Percentiles rank a stretch among this genome's conserved stretches.
These are phyloP conservation scores for Nectriaceae sp. DNA, from an alignment of 2,329 filamentous ascomycete species.

Conservation along the genomic window DNA sequence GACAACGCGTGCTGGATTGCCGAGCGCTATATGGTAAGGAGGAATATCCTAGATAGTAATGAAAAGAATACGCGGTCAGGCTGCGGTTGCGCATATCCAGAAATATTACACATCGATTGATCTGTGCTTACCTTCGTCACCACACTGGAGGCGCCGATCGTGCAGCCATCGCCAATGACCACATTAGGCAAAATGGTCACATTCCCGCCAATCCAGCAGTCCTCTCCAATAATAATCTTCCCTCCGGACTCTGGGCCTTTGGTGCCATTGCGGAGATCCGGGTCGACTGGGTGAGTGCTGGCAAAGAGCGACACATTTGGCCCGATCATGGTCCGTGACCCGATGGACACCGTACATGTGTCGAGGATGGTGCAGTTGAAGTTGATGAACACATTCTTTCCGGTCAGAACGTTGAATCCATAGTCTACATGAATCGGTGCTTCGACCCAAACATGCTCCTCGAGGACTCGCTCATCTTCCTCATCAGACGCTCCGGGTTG, in stretches of 20 bases:
- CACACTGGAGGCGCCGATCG: constrained; percentile 78
- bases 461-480: not conserved
- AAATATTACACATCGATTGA: no score
- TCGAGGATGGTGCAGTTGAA: constrained; percentile 75
- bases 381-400: constrained; percentile 71
- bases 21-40: not conserved
- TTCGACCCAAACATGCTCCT: constrained; percentile 55
- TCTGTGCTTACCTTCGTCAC: constrained; percentile 66
- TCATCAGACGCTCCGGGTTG: not conserved
- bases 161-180: constrained; percentile 72
- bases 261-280: constrained; percentile 69
- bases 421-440: constrained; percentile 73
- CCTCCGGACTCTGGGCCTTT: constrained; percentile 73
- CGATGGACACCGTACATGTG: constrained; percentile 72
- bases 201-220: constrained; percentile 72
- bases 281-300: constrained; percentile 75
- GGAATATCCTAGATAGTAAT: not conserved
- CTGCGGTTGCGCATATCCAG: no score
- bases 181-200: constrained; percentile 81
- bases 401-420: constrained; percentile 67
- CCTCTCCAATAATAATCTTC: constrained; percentile 64
- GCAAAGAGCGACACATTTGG: constrained; percentile 75
- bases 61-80: not conserved
- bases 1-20: not conserved
- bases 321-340: constrained; percentile 73